Evolutionary conservation across 2,329 filamentous ascomycete species (phyloP).

Genomic region (Botrytis pseudocinerea): DNA sequence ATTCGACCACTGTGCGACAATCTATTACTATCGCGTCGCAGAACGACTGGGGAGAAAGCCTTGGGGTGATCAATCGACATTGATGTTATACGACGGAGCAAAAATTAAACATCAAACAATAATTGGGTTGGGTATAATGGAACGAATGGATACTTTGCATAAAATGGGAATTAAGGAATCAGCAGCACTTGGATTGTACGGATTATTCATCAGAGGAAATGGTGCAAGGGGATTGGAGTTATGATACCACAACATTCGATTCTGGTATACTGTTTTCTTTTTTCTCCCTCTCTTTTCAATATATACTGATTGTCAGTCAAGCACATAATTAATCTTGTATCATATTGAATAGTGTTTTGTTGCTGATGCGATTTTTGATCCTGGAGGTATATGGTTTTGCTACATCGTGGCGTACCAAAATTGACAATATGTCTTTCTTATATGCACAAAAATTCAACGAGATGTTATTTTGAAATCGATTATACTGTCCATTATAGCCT

Average conservation of each 20-base stretch:
- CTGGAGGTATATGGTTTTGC: neutral
- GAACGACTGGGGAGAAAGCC: no score
- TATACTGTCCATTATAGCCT: fast-evolving
- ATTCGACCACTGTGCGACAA: neutral
- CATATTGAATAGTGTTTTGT: neutral
- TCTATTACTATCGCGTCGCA: neutral
- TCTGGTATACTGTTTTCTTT: slow-evolving; percentile 3
- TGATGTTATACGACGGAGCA: neutral
- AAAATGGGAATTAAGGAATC: slow-evolving; percentile 1
- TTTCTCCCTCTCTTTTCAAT: neutral
- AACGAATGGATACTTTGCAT: slow-evolving; percentile 3
- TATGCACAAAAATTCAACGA: neutral
- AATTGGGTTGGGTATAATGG: neutral
- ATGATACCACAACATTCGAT: slow-evolving; percentile 12
- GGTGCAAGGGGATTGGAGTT: slow-evolving; percentile 11
- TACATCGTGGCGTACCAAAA: neutral
- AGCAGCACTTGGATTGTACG: slow-evolving; percentile 16
- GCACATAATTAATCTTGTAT: slow-evolving; percentile 8
- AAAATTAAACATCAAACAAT: neutral
- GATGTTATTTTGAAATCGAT: neutral
- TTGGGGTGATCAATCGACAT: neutral
- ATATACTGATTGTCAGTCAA: slow-evolving; percentile 3
- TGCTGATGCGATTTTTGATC: neutral
- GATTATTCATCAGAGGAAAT: slow-evolving; percentile 8
- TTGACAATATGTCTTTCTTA: neutral